Evolutionary conservation across 768 basidiomycete species (phyloP).

Genomic region (Lentinula boryana): DNA sequence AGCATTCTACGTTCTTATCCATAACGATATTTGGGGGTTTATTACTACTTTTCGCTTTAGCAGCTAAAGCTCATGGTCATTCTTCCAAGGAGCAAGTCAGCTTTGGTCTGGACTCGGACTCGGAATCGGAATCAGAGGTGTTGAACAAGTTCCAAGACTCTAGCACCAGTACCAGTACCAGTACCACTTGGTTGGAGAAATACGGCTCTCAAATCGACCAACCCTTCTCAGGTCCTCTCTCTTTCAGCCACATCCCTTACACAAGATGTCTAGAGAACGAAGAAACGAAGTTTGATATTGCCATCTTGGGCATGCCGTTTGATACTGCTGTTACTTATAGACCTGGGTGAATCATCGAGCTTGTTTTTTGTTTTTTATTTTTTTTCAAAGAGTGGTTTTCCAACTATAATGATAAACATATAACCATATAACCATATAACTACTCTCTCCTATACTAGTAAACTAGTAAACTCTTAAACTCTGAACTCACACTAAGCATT

Average conservation of each 20-base stretch:
- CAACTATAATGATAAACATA: too few species aligned
- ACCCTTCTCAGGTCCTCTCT: slow-evolving; percentile 70
- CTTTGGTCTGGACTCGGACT: neutral
- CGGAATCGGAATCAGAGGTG: too few species aligned
- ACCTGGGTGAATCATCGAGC: slow-evolving; percentile 44
- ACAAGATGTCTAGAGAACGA: slow-evolving; percentile 61
- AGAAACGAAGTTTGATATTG: slow-evolving; percentile 58
- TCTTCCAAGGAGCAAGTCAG: neutral
- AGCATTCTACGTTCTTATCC: neutral
- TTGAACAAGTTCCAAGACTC: neutral
- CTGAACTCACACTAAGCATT: too few species aligned
- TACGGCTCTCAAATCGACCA: slow-evolving; percentile 75
- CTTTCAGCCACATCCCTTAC: slow-evolving; percentile 82
- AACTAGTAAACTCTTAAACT: too few species aligned
- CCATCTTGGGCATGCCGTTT: slow-evolving; percentile 75
- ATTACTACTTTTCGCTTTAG: neutral
- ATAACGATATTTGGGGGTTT: neutral
- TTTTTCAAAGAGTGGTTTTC: too few species aligned
- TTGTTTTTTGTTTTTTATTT: too few species aligned
- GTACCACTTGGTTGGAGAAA: slow-evolving; percentile 54
- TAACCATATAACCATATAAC: too few species aligned
- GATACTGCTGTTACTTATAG: slow-evolving; percentile 66
- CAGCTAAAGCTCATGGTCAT: neutral
- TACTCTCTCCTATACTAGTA: too few species aligned
- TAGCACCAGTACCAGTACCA: too few species aligned